phyloP scores from a whole-genome alignment of 1,284 basidiomycete genomes.

The Ceratobasidium sp. region DNA sequence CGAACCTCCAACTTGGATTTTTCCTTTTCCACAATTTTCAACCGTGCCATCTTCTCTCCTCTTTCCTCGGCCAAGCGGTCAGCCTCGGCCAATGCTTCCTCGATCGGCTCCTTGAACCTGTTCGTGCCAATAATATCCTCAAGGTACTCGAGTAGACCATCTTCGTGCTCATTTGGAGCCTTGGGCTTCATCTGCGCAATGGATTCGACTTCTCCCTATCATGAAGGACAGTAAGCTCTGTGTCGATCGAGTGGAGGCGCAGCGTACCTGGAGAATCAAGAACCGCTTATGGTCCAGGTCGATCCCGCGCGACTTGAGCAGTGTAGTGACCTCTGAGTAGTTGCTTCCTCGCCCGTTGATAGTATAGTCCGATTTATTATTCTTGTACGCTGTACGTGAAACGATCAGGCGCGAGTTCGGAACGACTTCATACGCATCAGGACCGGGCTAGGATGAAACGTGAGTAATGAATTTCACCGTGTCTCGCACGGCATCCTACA shows the following conservation, averaged over 20 bases:
- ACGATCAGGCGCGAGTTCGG: conserved; percentile 86
- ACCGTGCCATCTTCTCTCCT: conserved; percentile 82
- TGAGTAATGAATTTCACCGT: conserved; percentile 26
- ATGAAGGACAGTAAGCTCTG: neutral
- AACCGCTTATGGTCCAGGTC: conserved; percentile 99
- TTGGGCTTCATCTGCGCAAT: conserved; percentile 99
- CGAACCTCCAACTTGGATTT: conserved; percentile 80
- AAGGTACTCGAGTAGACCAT: conserved; percentile 94
- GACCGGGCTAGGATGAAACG: conserved; percentile 71
- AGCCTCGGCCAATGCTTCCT: conserved; percentile 79
- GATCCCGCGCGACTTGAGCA: conserved; percentile 93
- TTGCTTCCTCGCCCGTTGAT: conserved; percentile 81
- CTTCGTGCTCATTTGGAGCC: conserved; percentile 92
- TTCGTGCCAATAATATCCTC: conserved; percentile 98
- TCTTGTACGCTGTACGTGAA: conserved; percentile 85
- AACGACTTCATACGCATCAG: conserved; percentile 84
- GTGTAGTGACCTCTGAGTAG: conserved; percentile 87
- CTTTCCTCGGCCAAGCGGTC: conserved; percentile 88
- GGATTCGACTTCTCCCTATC: conserved; percentile 94
- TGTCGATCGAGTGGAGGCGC: conserved; percentile 52
- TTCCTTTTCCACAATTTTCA: conserved; percentile 93
- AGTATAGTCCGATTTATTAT: conserved; percentile 90
- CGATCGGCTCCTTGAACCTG: conserved; percentile 88
- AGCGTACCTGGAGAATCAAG: conserved; percentile 87
- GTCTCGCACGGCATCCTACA: neutral